Percentiles rank a stretch among this genome's conserved stretches.
phyloP scores from a whole-genome alignment of 2,329 filamentous ascomycete species.

The Graphilbum ipis-grandicollis region DNA sequence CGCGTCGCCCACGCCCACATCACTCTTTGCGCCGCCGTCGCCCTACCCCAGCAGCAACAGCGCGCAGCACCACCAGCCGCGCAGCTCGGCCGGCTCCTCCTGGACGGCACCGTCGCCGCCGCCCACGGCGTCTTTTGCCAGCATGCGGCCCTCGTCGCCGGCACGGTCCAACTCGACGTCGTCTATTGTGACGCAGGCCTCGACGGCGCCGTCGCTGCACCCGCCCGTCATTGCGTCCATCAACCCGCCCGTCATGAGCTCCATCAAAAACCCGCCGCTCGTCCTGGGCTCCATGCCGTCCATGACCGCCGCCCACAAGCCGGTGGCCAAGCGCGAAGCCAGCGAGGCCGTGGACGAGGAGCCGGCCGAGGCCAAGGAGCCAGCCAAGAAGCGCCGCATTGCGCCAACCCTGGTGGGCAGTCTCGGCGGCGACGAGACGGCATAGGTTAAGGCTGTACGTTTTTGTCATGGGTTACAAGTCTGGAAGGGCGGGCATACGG shows the following conservation, averaged over 20 bases:
- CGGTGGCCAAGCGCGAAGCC: too few relatives aligned
- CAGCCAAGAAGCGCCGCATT: too few relatives aligned
- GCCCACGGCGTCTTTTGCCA: slow-evolving; percentile 35
- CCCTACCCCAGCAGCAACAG: slow-evolving; percentile 31
- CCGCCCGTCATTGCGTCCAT: too few relatives aligned
- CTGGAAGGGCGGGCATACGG: too few relatives aligned
- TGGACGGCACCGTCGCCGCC: slow-evolving; percentile 41
- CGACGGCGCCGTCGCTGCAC: slow-evolving; percentile 22
- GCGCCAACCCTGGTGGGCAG: too few relatives aligned
- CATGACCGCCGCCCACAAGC: slow-evolving; percentile 49
- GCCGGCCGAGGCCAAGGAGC: too few relatives aligned
- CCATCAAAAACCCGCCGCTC: slow-evolving; percentile 61
- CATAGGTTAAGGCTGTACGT: too few relatives aligned
- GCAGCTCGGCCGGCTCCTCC: slow-evolving; percentile 39
- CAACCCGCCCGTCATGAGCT: too few relatives aligned
- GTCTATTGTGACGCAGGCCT: slow-evolving; percentile 53
- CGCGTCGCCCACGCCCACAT: slow-evolving; percentile 50
- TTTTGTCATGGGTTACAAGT: too few relatives aligned
- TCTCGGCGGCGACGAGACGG: too few relatives aligned
- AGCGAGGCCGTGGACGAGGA: too few relatives aligned
- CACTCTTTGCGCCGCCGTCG: slow-evolving; percentile 42
- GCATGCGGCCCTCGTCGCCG: slow-evolving; percentile 57
- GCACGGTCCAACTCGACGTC: slow-evolving; percentile 74
- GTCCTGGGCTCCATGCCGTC: slow-evolving; percentile 62
- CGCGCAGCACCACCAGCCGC: slow-evolving; percentile 22